Evolutionary conservation across 495 filamentous ascomycete genomes (phyloP).

Genomic region (Daldinia childiae): DNA sequence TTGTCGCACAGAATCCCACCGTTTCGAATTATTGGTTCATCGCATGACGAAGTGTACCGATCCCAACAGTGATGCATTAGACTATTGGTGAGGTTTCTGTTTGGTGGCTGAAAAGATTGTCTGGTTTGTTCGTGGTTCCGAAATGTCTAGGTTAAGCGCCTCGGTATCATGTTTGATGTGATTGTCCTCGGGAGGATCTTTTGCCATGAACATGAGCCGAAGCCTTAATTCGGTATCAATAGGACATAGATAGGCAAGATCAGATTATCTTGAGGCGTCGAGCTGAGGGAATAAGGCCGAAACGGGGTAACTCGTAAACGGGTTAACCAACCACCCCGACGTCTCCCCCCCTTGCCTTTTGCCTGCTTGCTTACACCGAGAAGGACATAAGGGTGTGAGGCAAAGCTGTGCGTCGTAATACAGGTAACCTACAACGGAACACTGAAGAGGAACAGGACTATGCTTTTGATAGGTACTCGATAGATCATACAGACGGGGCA

Average conservation of each 20-base stretch:
- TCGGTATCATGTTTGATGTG: constrained; percentile 24
- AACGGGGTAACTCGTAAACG: constrained; percentile 18
- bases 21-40: constrained; percentile 18
- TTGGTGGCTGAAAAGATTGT: constrained; percentile 14
- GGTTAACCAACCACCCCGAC: constrained; percentile 36
- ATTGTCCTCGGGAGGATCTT: constrained; percentile 23
- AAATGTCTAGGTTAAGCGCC: constrained; percentile 2
- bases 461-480: constrained; percentile 3
- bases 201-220: constrained; percentile 7
- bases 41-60: constrained; percentile 17
- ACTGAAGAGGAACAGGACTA: constrained; percentile 11
- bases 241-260: constrained; percentile 21
- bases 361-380: constrained; percentile 27
- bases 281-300: constrained; percentile 43
- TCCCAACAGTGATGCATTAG: background rate
- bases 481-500: constrained; percentile 6
- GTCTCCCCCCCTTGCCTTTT: background rate
- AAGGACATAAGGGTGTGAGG: constrained; percentile 23
- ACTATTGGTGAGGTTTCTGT: constrained; percentile 19
- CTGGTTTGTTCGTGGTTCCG: background rate
- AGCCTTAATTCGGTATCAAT: constrained; percentile 11
- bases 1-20: constrained; percentile 32
- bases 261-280: constrained; percentile 28
- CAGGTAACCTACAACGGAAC: constrained; percentile 13
- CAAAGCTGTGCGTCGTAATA: constrained; percentile 28